Evolutionary conservation across 2,329 filamentous ascomycete genomes (phyloP).

Genomic region (Scedosporium aurantiacum): DNA sequence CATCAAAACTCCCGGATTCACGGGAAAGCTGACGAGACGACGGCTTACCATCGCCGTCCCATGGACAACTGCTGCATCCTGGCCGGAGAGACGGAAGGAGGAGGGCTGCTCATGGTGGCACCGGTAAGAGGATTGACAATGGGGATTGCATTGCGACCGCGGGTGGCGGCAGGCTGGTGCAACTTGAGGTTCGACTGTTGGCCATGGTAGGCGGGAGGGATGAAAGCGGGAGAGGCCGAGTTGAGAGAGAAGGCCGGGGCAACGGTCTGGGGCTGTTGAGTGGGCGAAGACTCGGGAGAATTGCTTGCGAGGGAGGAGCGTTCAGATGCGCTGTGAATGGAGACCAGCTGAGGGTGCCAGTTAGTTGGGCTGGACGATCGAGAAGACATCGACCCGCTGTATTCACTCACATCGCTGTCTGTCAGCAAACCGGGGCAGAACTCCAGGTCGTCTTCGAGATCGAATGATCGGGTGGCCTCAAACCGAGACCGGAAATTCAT

Average conservation of each 20-base stretch:
- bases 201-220: constrained; percentile 54
- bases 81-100: constrained; percentile 56
- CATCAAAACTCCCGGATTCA: not conserved
- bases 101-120: constrained; percentile 77
- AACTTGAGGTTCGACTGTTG: constrained; percentile 63
- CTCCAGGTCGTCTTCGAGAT: constrained; percentile 90
- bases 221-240: constrained; percentile 54
- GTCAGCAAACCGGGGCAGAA: constrained; percentile 90
- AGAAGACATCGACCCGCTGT: constrained; percentile 8
- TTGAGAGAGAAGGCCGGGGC: constrained; percentile 67
- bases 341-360: constrained; percentile 57
- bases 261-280: constrained; percentile 74
- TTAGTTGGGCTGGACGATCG: constrained; percentile 17
- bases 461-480: constrained; percentile 85
- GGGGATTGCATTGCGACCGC: constrained; percentile 87
- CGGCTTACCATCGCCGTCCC: constrained; percentile 41
- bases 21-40: not conserved
- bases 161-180: constrained; percentile 81
- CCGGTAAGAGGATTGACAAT: constrained; percentile 95
- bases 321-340: constrained; percentile 87
- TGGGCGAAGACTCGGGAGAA: constrained; percentile 82
- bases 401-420: constrained; percentile 72
- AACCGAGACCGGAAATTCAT: constrained; percentile 76
- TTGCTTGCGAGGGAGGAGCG: constrained; percentile 90
- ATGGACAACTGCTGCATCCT: constrained; percentile 44